These are phyloP conservation scores for Sphaerulina populicola DNA, from an alignment of 2,329 filamentous ascomycete genomes.

Conservation along the genomic window DNA sequence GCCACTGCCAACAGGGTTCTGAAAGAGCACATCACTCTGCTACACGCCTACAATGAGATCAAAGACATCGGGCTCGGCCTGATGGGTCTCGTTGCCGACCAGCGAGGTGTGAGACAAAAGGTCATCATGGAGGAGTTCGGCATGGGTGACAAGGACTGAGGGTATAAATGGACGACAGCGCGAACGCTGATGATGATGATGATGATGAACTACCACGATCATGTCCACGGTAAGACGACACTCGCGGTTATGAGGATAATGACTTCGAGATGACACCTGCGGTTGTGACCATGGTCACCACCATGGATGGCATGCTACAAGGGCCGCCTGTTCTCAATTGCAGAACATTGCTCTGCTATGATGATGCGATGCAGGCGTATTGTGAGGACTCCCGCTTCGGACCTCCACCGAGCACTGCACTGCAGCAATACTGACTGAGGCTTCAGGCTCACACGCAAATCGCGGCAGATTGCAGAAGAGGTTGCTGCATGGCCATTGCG, in stretches of 20 bases:
- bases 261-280: too few relatives aligned
- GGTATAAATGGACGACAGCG: background rate
- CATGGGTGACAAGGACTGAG: constrained; percentile 39
- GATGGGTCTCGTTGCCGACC: constrained; percentile 59
- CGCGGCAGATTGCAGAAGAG: background rate
- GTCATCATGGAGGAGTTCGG: constrained; percentile 45
- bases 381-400: background rate
- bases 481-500: background rate
- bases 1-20: constrained; percentile 47
- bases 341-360: background rate
- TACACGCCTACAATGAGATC: constrained; percentile 64
- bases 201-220: background rate
- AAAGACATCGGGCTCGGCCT: constrained; percentile 59
- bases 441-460: background rate
- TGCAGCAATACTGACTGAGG: background rate
- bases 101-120: constrained; percentile 48
- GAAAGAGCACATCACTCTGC: constrained; percentile 54
- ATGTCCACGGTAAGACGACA: background rate
- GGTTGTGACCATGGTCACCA: background rate
- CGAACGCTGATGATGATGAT: background rate
- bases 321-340: background rate
- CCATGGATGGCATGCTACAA: background rate
- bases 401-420: background rate
- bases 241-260: background rate
- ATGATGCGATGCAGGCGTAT: background rate